These are phyloP conservation scores for Talaromyces sp. DNA, from an alignment of 2,329 filamentous ascomycete genomes.

Conservation along the genomic window DNA sequence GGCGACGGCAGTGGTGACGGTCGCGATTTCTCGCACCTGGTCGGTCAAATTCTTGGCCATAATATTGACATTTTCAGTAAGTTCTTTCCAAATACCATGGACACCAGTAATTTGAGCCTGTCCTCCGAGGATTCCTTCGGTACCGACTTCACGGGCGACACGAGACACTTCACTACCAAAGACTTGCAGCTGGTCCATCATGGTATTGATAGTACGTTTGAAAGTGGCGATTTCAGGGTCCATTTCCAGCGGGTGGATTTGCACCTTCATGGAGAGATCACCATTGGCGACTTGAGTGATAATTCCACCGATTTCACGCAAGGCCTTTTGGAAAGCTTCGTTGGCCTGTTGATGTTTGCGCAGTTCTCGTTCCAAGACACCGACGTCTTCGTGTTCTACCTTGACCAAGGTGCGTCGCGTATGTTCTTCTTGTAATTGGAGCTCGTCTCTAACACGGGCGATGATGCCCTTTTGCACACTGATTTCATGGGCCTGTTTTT, in stretches of 20 bases:
- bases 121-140: constrained; percentile 81
- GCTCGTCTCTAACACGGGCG: constrained; percentile 76
- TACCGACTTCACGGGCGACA: constrained; percentile 85
- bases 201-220: constrained; percentile 91
- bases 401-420: constrained; percentile 77
- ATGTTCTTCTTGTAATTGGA: constrained; percentile 78
- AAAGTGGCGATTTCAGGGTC: constrained; percentile 93
- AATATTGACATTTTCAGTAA: constrained; percentile 78
- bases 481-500: constrained; percentile 89
- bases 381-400: constrained; percentile 82
- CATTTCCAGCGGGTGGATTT: constrained; percentile 88
- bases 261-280: constrained; percentile 87
- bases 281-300: constrained; percentile 91
- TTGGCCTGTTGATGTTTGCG: constrained; percentile 98
- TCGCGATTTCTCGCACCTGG: constrained; percentile 74
- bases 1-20: constrained; percentile 74
- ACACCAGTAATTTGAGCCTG: constrained; percentile 86
- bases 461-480: constrained; percentile 83
- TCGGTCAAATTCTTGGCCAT: constrained; percentile 74
- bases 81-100: constrained; percentile 88
- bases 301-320: constrained; percentile 95
- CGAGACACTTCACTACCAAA: constrained; percentile 91
- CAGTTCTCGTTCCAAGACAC: constrained; percentile 83
- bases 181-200: constrained; percentile 92
- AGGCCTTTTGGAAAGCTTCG: constrained; percentile 94